Percentiles rank a stretch among this genome's conserved stretches.
phyloP scores from a whole-genome alignment of 768 basidiomycete genomes.

The Phlegmacium glaucopus region DNA sequence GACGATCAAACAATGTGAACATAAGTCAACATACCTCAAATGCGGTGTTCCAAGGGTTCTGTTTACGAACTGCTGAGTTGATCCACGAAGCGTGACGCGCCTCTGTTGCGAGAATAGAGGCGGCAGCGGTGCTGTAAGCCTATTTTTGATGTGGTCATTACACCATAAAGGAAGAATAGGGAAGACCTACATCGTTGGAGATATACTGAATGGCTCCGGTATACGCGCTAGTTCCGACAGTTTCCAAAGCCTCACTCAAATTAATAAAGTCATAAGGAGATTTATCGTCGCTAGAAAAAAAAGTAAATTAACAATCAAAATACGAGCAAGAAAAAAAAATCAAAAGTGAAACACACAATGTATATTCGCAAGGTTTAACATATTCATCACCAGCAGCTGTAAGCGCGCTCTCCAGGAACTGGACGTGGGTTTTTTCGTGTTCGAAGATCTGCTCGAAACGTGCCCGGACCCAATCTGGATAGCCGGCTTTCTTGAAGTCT shows the following conservation, averaged over 20 bases:
- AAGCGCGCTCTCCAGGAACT: slow-evolving; percentile 35
- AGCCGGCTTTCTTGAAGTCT: slow-evolving; percentile 46
- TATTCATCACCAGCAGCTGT: slow-evolving; percentile 35
- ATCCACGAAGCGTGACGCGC: slow-evolving; percentile 67
- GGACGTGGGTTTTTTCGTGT: slow-evolving; percentile 49
- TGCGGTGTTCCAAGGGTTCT: slow-evolving; percentile 53
- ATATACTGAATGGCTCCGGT: slow-evolving; percentile 51
- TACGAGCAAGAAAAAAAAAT: background rate
- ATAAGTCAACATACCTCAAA: slow-evolving; percentile 44
- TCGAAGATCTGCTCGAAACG: slow-evolving; percentile 49
- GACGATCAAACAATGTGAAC: slow-evolving; percentile 1
- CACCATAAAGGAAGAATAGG: background rate
- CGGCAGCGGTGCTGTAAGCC: slow-evolving; percentile 49
- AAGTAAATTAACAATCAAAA: background rate
- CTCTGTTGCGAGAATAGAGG: slow-evolving; percentile 57
- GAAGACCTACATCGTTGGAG: slow-evolving; percentile 32
- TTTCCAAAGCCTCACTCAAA: slow-evolving; percentile 50
- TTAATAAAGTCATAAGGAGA: slow-evolving; percentile 47
- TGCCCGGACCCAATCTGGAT: slow-evolving; percentile 44
- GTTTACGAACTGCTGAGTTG: slow-evolving; percentile 42
- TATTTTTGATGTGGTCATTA: slow-evolving; percentile 3
- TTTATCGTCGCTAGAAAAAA: slow-evolving; percentile 31
- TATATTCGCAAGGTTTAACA: slow-evolving; percentile 55
- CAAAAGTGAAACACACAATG: slow-evolving; percentile 42
- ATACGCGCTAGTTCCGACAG: slow-evolving; percentile 55